phyloP scores from a whole-genome alignment of 2,329 filamentous ascomycete genomes.

The Penicillium fuscoglaucum region DNA sequence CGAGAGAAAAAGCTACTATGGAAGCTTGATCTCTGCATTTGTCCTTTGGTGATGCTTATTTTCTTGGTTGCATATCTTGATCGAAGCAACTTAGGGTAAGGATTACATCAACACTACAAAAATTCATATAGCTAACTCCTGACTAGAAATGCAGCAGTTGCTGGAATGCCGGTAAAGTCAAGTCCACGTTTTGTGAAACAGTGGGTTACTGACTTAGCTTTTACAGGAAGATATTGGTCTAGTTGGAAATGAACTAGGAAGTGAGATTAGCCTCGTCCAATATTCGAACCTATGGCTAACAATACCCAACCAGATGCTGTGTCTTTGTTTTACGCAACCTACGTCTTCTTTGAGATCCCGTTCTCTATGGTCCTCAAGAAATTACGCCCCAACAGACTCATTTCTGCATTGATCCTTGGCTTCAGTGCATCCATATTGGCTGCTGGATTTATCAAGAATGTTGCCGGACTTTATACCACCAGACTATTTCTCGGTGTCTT shows the following conservation, averaged over 20 bases:
- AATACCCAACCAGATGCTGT: constrained; percentile 34
- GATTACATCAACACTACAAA: background rate
- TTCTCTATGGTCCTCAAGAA: constrained; percentile 45
- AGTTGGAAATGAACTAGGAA: constrained; percentile 39
- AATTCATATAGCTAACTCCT: background rate
- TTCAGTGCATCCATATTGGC: constrained; percentile 45
- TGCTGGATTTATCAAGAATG: constrained; percentile 40
- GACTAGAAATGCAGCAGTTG: constrained; percentile 15
- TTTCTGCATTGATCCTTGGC: constrained; percentile 31
- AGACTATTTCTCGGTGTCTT: constrained; percentile 25
- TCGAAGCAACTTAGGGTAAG: constrained; percentile 50
- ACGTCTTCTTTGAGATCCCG: constrained; percentile 46
- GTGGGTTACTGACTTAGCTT: background rate
- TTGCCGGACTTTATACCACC: constrained; percentile 31
- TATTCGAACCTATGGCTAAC: constrained; percentile 19
- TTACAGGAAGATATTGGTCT: constrained; percentile 29
- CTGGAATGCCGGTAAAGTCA: constrained; percentile 15
- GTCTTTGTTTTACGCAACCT: constrained; percentile 47
- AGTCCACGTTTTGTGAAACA: background rate
- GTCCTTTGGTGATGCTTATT: constrained; percentile 51
- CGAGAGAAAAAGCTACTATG: constrained; percentile 43
- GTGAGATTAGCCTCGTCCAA: constrained; percentile 18
- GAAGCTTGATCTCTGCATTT: constrained; percentile 46
- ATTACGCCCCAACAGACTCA: constrained; percentile 32
- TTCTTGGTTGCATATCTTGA: constrained; percentile 54